A percentile compares a stretch with the other conserved stretches of the same genome.
These are phyloP conservation scores for Suhomyces canberraensis DNA, from an alignment of 805 yeast genomes.

Conservation along the genomic window DNA sequence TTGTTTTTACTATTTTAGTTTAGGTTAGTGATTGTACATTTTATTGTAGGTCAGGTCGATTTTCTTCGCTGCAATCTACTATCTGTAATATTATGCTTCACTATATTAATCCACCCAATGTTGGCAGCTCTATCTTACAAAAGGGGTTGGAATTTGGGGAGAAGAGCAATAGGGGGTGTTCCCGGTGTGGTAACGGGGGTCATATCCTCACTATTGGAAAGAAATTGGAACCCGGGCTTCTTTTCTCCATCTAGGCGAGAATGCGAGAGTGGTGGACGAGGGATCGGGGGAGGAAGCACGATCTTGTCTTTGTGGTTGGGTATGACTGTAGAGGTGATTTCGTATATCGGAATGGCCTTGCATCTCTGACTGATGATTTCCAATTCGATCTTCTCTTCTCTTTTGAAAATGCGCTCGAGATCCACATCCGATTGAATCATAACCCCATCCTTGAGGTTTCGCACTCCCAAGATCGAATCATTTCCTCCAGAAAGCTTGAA, in stretches of 20 bases:
- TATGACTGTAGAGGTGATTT: conserved; percentile 31
- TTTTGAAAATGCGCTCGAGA: conserved; percentile 35
- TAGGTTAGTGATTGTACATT: too few relatives aligned
- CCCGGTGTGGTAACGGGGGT: neutral
- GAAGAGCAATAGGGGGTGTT: conserved; percentile 26
- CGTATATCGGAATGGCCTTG: conserved; percentile 34
- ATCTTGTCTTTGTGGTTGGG: conserved; percentile 19
- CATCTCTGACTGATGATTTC: conserved; percentile 36
- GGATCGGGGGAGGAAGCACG: conserved; percentile 34
- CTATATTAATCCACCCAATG: too few relatives aligned
- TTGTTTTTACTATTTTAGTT: too few relatives aligned
- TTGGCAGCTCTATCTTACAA: conserved; percentile 9
- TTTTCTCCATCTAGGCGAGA: conserved; percentile 7
- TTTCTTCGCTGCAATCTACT: too few relatives aligned
- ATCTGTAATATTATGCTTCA: too few relatives aligned
- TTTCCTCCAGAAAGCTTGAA: conserved; percentile 39
- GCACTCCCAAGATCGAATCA: conserved; percentile 22
- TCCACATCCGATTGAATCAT: conserved; percentile 33
- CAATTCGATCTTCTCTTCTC: conserved; percentile 30
- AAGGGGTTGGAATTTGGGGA: conserved; percentile 31
- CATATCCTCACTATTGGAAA: conserved; percentile 20
- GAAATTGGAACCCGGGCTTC: conserved; percentile 13
- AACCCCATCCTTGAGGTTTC: conserved; percentile 22
- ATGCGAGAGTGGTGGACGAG: conserved; percentile 12
- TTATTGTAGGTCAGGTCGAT: too few relatives aligned